Evolutionary conservation across 306 rosid genomes (phyloP), one percentile per base, ranked within the genome.

Genomic region (Rosa chinensis): DNA sequence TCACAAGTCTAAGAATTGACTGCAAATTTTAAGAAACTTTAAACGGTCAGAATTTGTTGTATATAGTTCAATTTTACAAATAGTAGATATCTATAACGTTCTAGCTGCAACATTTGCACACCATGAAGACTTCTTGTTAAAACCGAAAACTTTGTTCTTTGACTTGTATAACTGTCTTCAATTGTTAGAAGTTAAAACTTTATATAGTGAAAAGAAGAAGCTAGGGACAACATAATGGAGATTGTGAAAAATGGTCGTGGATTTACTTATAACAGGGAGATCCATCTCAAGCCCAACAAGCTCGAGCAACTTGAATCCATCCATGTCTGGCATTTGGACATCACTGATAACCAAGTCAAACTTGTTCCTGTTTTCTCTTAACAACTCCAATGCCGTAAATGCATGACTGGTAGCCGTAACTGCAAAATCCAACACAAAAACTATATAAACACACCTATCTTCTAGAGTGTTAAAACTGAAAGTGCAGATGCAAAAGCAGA

Each of bases 261-360:
- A 92, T 89, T 63, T 82, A 96, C 99, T 96, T 83, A 96, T 93
- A 79, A 96, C 99, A 67, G 99, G 99, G 77, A 96, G 97, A 88
- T 93, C 99, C 99, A 96, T 96, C 83, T 96, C 99, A 72, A 96
- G 96, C 66, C 99, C 98, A 35, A 96, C 94, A 55, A 90, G 96
- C 87, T 96, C 99, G 74, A 96, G 97, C 73, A 96, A 86, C 92
- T 93, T 96, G 82, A 96, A 96, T 80, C 99, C 99, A 86, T 96
- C 99, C 99, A 96, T 96, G 86, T 96, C 98, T 44, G 99, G 99
- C 99, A 96, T 96, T 74, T 96, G 96, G 21, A 96, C 99, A 81
- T 93, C 99, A 74, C 98, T 96, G 86, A 93, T 96, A 66, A 96
- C 99, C 66, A 96, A 87, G 84, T 96, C 99, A 82, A 91, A 96